Evolutionary conservation across 129 eudicot genomes (phyloP).

Genomic region (Silybum marianum): DNA sequence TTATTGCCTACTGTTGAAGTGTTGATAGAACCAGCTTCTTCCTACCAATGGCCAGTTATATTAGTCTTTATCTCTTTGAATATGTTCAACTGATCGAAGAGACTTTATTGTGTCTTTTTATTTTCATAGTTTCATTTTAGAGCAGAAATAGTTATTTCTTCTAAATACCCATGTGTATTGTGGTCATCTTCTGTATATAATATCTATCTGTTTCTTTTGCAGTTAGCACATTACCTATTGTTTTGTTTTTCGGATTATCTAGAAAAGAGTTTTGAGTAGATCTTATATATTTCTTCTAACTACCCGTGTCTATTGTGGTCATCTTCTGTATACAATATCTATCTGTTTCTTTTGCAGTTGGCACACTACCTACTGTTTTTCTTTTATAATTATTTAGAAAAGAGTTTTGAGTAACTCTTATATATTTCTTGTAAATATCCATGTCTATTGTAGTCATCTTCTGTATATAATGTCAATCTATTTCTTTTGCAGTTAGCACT

Average conservation of each 20-base stretch:
- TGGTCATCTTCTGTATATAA: neutral
- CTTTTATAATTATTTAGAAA: neutral
- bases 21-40: constrained; percentile 2
- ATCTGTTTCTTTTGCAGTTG: constrained; percentile 7
- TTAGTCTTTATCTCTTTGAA: neutral
- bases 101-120: neutral
- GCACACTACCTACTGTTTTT: constrained; percentile 7
- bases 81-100: neutral
- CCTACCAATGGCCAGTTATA: neutral
- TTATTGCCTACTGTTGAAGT: neutral
- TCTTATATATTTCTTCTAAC: neutral
- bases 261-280: neutral
- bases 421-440: neutral
- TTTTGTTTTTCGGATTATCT: neutral
- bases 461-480: neutral
- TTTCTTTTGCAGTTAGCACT: constrained; percentile 4
- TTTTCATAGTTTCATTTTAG: constrained; percentile 7
- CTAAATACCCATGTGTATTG: neutral
- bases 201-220: constrained; percentile 2
- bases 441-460: neutral
- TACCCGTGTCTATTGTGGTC: neutral
- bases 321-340: neutral
- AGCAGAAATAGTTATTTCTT: neutral
- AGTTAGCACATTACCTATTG: constrained; percentile 9
- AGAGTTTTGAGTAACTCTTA: neutral